Evolutionary conservation across 805 yeast species (phyloP), one percentile per base, ranked within the genome.

Genomic region (Blastobotrys robertii): DNA sequence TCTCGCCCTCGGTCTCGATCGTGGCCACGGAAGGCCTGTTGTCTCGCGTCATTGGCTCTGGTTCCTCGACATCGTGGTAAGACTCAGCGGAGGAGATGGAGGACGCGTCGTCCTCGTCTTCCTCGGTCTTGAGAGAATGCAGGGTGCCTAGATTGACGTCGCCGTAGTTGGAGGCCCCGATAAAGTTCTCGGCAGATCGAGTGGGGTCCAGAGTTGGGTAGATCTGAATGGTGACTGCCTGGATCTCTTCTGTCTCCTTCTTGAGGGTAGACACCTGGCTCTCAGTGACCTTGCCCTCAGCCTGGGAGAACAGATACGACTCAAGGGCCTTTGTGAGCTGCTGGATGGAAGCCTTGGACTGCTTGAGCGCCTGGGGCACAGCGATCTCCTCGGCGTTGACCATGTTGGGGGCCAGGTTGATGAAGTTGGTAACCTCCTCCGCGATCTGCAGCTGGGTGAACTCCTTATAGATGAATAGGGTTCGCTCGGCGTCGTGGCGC

Each of bases 391-490:
- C 13, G 3, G 42, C 32, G 13, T 38, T 31, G 29, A 41, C 41
- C 35, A 38, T 25, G 30, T 43, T 47, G 28, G 49, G 45, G 8
- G 47, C 49, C 31, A 45, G 30, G 7, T 30, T 34, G 11, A 39
- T 41, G 32, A 47, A 49, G 6, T 39, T 15, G 8, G 16, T 9
- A 3, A 47, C 48, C 19, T 49, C 53, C 4, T 42, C 49, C 15
- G 42, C 13, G 8, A 45, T 38, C 16, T 47, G 46, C n/a, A 49
- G 44, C 44, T 47, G 51, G 9, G 50, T 47, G 43, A 42, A 45
- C 34, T 49, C 53, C 36, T 49, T 49, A 38, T 47, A 47, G 9
- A 47, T 31, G 31, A 45, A 47, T 19, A 49, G 40, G 11, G 51
- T 45, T 34, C 50, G 33, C 30, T 47, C 50, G n/a, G 53, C 49